Evolutionary conservation across 1,139 yeast genomes (phyloP).

Genomic region (Candida sojae): DNA sequence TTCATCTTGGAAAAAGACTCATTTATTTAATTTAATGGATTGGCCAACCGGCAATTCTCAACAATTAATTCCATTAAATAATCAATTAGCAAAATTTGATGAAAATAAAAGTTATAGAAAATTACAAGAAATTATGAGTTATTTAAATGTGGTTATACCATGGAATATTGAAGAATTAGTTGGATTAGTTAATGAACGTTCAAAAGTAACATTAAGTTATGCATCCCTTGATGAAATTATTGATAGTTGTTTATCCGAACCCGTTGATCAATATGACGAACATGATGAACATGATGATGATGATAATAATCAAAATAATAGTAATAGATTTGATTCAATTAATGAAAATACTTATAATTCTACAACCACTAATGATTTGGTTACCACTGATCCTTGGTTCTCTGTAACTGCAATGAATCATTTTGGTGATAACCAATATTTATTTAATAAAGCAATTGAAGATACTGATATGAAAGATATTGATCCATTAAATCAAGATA

Average conservation of each 20-base stretch:
- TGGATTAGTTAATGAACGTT: conserved; percentile 60
- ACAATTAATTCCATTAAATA: conserved; percentile 7
- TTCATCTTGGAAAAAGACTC: conserved; percentile 53
- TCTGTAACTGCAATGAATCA: background rate
- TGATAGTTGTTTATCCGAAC: conserved; percentile 59
- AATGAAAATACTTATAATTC: background rate
- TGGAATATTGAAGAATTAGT: conserved; percentile 62
- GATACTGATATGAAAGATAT: background rate
- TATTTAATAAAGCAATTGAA: background rate
- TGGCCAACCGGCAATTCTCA: conserved; percentile 22
- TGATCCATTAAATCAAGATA: background rate
- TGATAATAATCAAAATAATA: background rate
- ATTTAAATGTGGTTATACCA: conserved; percentile 50
- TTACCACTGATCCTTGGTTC: conserved; percentile 6
- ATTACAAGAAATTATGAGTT: conserved; percentile 43
- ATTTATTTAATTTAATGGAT: conserved; percentile 19
- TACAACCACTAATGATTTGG: background rate
- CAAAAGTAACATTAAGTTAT: conserved; percentile 54
- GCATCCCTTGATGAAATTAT: conserved; percentile 65
- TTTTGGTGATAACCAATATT: background rate
- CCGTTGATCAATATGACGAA: conserved; percentile 12
- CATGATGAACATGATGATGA: conserved; percentile 2
- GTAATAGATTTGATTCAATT: background rate
- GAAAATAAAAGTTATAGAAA: conserved; percentile 31
- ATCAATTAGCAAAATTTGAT: conserved; percentile 17